A percentile compares a stretch with the other conserved stretches of the same genome.
phyloP scores from a whole-genome alignment of 352 stramenopile species.

The Paralagenidium karlingii region DNA sequence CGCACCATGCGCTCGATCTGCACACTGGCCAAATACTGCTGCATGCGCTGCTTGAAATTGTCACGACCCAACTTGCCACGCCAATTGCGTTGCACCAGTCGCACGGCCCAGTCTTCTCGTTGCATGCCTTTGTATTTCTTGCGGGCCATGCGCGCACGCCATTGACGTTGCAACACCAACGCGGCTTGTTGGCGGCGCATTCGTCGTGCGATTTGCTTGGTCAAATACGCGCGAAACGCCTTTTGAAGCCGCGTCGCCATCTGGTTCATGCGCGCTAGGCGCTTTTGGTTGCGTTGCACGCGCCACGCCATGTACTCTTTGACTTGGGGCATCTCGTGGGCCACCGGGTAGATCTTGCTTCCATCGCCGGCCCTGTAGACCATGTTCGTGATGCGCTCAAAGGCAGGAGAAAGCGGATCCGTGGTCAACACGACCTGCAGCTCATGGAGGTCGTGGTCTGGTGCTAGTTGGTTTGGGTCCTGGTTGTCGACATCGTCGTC shows the following conservation, averaged over 20 bases:
- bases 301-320: conserved; percentile 96
- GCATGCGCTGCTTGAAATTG: conserved; percentile 61
- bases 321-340: conserved; percentile 53
- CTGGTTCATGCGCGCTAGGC: conserved; percentile 73
- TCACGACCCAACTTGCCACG: conserved; percentile 80
- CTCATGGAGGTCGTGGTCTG: too few species aligned
- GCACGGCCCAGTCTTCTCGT: conserved; percentile 81
- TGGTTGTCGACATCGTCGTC: neutral
- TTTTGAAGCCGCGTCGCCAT: conserved; percentile 83
- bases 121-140: conserved; percentile 66
- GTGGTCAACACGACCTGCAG: conserved; percentile 8
- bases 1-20: conserved; percentile 83
- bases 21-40: conserved; percentile 60
- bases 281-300: conserved; percentile 89
- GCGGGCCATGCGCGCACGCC: conserved; percentile 69
- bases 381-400: conserved; percentile 81
- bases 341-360: conserved; percentile 78
- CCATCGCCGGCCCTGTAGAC: conserved; percentile 74
- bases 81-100: conserved; percentile 86
- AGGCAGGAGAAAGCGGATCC: conserved; percentile 67
- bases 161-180: conserved; percentile 79
- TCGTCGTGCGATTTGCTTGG: conserved; percentile 63
- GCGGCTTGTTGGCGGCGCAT: conserved; percentile 68
- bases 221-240: conserved; percentile 83
- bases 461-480: neutral